phyloP scores from a whole-genome alignment of 2,329 filamentous ascomycete species.

The Penicillium sp. region DNA sequence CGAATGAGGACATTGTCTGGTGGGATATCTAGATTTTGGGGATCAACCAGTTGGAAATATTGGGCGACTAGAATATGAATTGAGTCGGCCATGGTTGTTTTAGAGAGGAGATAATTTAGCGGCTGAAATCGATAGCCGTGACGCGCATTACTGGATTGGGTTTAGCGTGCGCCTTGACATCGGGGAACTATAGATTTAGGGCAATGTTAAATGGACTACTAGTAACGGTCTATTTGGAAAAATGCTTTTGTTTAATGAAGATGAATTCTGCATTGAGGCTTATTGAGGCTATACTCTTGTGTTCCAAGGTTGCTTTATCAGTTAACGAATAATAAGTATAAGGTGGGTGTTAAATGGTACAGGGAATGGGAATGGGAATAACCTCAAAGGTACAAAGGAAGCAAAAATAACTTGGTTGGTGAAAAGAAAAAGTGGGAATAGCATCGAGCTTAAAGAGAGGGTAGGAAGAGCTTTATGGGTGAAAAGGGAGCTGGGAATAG shows the following conservation, averaged over 20 bases:
- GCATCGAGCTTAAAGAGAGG: no score
- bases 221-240: background rate
- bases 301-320: no score
- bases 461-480: no score
- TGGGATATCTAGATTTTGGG: constrained; percentile 63
- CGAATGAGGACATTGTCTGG: constrained; percentile 58
- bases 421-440: no score
- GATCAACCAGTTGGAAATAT: constrained; percentile 74
- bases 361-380: no score
- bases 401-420: no score
- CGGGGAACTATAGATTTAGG: background rate
- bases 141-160: background rate
- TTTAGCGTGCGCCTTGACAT: background rate
- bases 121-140: background rate
- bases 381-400: no score
- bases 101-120: background rate
- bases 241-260: background rate
- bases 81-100: constrained; percentile 18
- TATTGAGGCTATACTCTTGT: no score
- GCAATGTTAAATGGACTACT: background rate
- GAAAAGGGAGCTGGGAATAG: background rate
- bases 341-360: no score
- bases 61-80: constrained; percentile 58
- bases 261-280: no score
- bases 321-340: no score